Evolutionary conservation across 345 rosid species (phyloP).

Genomic region (Dovyalis caffra): DNA sequence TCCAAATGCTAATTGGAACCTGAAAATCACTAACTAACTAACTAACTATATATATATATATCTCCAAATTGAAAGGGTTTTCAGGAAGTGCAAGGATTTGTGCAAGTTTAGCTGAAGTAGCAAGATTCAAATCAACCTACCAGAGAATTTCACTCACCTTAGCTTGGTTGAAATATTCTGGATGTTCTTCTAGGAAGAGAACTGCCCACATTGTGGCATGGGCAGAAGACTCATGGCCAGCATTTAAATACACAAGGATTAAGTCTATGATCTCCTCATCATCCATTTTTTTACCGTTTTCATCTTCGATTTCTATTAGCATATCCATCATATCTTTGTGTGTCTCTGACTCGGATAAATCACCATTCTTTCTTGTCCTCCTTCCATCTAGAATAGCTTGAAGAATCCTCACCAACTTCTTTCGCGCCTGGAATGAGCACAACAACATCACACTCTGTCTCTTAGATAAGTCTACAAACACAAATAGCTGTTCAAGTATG

Average conservation of each 20-base stretch:
- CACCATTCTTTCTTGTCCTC: not conserved
- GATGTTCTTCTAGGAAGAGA: slow-evolving; percentile 21
- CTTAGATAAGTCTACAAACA: too few species aligned
- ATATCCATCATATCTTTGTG: slow-evolving; percentile 26
- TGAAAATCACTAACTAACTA: too few species aligned
- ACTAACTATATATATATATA: too few species aligned
- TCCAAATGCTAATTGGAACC: too few species aligned
- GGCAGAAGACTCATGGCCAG: slow-evolving; percentile 37
- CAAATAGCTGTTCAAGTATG: too few species aligned
- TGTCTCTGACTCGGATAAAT: not conserved
- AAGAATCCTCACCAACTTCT: slow-evolving; percentile 23
- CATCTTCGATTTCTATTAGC: slow-evolving; percentile 35
- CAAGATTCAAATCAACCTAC: not conserved
- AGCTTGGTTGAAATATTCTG: slow-evolving; percentile 25
- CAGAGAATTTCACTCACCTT: slow-evolving; percentile 14
- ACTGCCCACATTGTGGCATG: slow-evolving; percentile 30
- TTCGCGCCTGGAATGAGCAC: slow-evolving; percentile 23
- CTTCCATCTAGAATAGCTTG: slow-evolving; percentile 26
- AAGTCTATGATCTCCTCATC: slow-evolving; percentile 34
- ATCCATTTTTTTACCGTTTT: slow-evolving; percentile 21
- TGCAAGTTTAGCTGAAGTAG: not conserved
- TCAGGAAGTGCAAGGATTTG: too few species aligned
- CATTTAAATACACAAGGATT: slow-evolving; percentile 26
- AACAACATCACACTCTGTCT: too few species aligned
- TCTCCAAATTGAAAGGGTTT: too few species aligned